phyloP scores from a whole-genome alignment of 148 eudicot genomes.

The Selenicereus undatus region DNA sequence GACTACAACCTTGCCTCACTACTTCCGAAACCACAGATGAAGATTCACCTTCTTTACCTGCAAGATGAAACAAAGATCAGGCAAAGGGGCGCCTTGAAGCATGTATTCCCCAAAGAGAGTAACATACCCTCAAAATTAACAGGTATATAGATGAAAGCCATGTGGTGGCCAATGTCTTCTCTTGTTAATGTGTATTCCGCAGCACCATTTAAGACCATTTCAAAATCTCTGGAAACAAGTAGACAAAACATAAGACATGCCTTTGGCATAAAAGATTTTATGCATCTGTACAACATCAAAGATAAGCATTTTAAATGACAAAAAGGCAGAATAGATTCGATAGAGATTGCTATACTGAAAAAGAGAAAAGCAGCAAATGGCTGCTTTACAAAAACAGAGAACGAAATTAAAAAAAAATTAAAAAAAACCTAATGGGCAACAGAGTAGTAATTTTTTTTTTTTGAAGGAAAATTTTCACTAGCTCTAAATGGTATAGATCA shows the following conservation, averaged over 20 bases:
- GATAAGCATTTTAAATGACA: background rate
- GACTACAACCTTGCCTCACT: conserved; percentile 64
- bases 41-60: conserved; percentile 94
- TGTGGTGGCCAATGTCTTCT: conserved; percentile 72
- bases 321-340: background rate
- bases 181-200: conserved; percentile 65
- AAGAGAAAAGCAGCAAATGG: background rate
- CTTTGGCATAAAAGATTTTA: background rate
- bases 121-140: conserved; percentile 81
- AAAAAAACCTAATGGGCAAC: background rate
- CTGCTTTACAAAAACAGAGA: background rate
- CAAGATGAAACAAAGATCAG: conserved; percentile 24
- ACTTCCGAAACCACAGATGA: conserved; percentile 52
- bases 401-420: background rate
- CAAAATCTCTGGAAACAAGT: conserved; percentile 52
- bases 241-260: background rate
- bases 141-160: conserved; percentile 79
- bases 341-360: background rate
- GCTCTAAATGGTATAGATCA: background rate
- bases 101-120: conserved; percentile 13
- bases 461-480: background rate
- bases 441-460: background rate
- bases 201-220: conserved; percentile 64
- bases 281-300: background rate
- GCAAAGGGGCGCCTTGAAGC: conserved; percentile 5